phyloP scores from a whole-genome alignment of 2,329 filamentous ascomycete species.

The Arthroderma sp. region DNA sequence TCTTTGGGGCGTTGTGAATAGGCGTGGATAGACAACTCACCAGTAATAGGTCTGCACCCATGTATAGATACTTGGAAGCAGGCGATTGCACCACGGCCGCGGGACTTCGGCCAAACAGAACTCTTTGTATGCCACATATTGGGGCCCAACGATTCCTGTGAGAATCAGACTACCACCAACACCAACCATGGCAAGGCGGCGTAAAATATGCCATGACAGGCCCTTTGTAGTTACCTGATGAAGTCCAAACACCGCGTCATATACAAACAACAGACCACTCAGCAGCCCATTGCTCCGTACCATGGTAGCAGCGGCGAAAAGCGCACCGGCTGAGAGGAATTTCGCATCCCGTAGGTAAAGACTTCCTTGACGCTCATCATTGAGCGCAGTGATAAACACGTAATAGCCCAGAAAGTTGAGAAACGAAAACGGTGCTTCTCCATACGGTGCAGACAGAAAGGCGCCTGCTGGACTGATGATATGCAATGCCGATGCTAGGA shows the following conservation, averaged over 20 bases:
- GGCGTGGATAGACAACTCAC: slow-evolving; percentile 41
- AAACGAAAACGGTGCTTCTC: slow-evolving; percentile 66
- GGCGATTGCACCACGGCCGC: slow-evolving; percentile 61
- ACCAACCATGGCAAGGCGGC: slow-evolving; percentile 47
- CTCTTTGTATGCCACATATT: slow-evolving; percentile 58
- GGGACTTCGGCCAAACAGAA: slow-evolving; percentile 46
- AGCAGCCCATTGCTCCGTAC: slow-evolving; percentile 80
- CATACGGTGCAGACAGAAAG: slow-evolving; percentile 78
- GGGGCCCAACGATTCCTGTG: slow-evolving; percentile 57
- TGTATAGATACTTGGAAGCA: slow-evolving; percentile 75
- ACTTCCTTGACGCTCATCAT: slow-evolving; percentile 22
- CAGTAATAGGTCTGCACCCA: slow-evolving; percentile 88
- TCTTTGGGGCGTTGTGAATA: not conserved
- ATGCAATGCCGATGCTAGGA: slow-evolving; percentile 61
- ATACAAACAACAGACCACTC: slow-evolving; percentile 63
- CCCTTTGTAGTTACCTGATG: slow-evolving; percentile 32
- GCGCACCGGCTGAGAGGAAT: slow-evolving; percentile 50
- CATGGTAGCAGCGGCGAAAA: slow-evolving; percentile 60
- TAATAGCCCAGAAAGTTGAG: slow-evolving; percentile 64
- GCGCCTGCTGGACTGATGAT: slow-evolving; percentile 76
- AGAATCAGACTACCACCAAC: slow-evolving; percentile 57
- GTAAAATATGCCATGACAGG: slow-evolving; percentile 30
- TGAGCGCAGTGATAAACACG: slow-evolving; percentile 46
- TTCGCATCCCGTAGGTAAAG: slow-evolving; percentile 33
- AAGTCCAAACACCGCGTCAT: slow-evolving; percentile 42